Conservation (phyloP, 2,329 filamentous ascomycete species). For the Cytospora chrysosperma region DNA sequence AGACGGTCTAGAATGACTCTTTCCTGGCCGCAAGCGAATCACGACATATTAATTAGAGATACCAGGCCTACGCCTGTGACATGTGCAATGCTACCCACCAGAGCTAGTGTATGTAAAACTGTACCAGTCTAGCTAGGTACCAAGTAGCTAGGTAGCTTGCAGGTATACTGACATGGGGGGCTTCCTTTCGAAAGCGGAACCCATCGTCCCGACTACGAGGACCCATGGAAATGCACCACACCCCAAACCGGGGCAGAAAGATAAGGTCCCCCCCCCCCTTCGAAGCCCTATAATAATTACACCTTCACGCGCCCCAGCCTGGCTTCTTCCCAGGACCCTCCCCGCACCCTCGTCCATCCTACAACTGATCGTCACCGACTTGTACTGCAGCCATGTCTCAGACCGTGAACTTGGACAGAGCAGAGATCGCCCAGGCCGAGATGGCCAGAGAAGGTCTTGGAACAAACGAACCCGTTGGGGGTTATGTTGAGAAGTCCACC, state of each 20-base stretch:
- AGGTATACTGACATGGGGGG: too few species aligned
- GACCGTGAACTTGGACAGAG: conserved; percentile 25
- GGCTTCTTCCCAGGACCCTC: neutral
- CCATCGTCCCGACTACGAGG: neutral
- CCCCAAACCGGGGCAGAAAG: neutral
- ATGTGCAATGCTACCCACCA: neutral
- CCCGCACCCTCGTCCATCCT: neutral
- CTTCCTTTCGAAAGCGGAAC: neutral
- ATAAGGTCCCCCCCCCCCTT: neutral
- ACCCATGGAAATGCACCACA: too few species aligned
- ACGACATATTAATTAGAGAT: neutral
- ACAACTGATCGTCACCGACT: neutral
- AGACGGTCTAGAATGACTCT: neutral
- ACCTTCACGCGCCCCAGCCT: too few species aligned
- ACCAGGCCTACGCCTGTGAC: neutral
- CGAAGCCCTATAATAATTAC: too few species aligned
- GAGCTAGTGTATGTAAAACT: too few species aligned
- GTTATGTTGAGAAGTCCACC: conserved; percentile 16
- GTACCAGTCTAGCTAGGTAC: too few species aligned
- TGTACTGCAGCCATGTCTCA: conserved; percentile 22
- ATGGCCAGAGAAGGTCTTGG: conserved; percentile 14
- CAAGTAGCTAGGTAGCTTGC: too few species aligned
- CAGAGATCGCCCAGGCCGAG: conserved; percentile 26
- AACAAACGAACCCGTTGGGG: conserved; percentile 16
- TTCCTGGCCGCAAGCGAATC: neutral